These are phyloP conservation scores for Gastrolobium bilobum DNA, from an alignment of 306 rosid species.

Conservation along the genomic window DNA sequence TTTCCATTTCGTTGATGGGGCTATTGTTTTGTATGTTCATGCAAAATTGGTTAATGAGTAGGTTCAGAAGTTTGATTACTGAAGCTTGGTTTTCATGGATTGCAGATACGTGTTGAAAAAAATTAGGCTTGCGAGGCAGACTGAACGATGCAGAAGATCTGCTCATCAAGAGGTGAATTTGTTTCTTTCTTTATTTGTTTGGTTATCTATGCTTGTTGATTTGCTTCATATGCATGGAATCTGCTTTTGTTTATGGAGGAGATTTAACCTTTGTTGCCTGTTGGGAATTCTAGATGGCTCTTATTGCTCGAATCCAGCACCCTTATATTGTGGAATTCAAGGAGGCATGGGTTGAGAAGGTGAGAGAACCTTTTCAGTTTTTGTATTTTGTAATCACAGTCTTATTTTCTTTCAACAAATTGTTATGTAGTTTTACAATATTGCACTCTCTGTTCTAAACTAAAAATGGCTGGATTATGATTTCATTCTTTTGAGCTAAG, in stretches of 20 bases:
- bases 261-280: conserved; percentile 23
- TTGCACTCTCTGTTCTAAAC: conserved; percentile 36
- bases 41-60: conserved; percentile 21
- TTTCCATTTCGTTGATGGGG: conserved; percentile 39
- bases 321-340: conserved; percentile 95
- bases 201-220: conserved; percentile 37
- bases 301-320: conserved; percentile 94
- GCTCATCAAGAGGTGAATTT: conserved; percentile 96
- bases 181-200: not conserved
- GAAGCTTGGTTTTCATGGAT: conserved; percentile 48
- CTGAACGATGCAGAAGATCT: conserved; percentile 96
- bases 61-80: conserved; percentile 35
- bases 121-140: conserved; percentile 99
- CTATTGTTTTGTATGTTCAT: not conserved
- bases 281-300: conserved; percentile 82
- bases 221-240: conserved; percentile 29
- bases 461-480: conserved; percentile 24
- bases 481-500: conserved; percentile 31
- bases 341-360: conserved; percentile 99
- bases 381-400: conserved; percentile 6
- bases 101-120: conserved; percentile 96
- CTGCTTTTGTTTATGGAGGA: conserved; percentile 18
- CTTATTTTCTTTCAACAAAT: conserved; percentile 29
- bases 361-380: conserved; percentile 49
- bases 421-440: conserved; percentile 8